phyloP scores from a whole-genome alignment of 2,329 filamentous ascomycete genomes.

The Diplodia corticola region DNA sequence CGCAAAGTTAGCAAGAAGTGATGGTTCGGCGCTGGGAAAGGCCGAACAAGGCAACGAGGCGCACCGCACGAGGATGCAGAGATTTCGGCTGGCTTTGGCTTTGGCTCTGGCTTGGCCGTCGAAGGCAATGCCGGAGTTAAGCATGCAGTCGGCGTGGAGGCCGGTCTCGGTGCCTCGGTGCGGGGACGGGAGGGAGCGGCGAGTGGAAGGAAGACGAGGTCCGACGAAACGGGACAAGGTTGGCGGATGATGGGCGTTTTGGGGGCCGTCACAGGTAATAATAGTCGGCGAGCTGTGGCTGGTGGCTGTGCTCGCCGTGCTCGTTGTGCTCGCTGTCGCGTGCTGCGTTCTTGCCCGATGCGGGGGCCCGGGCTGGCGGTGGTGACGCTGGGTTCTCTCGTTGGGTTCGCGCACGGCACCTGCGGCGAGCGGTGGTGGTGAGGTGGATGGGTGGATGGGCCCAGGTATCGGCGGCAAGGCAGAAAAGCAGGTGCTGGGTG shows the following conservation, averaged over 20 bases:
- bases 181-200: neutral
- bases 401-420: too few relatives aligned
- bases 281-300: constrained; percentile 4
- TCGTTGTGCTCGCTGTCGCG: too few relatives aligned
- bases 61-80: neutral
- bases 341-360: neutral
- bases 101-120: neutral
- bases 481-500: too few relatives aligned
- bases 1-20: too few relatives aligned
- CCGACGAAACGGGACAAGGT: neutral
- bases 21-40: neutral
- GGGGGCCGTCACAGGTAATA: constrained; percentile 9
- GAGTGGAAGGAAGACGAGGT: neutral
- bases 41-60: neutral
- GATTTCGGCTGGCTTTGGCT: neutral
- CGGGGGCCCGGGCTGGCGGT: neutral
- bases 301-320: constrained; percentile 1
- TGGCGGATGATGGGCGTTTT: constrained; percentile 8
- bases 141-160: neutral
- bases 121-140: neutral
- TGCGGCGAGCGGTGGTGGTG: too few relatives aligned
- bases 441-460: too few relatives aligned
- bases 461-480: neutral
- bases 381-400: too few relatives aligned
- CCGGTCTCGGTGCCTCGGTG: neutral